These are phyloP conservation scores for Fagopyrum esculentum DNA, from an alignment of 148 eudicot genomes.

Conservation along the genomic window DNA sequence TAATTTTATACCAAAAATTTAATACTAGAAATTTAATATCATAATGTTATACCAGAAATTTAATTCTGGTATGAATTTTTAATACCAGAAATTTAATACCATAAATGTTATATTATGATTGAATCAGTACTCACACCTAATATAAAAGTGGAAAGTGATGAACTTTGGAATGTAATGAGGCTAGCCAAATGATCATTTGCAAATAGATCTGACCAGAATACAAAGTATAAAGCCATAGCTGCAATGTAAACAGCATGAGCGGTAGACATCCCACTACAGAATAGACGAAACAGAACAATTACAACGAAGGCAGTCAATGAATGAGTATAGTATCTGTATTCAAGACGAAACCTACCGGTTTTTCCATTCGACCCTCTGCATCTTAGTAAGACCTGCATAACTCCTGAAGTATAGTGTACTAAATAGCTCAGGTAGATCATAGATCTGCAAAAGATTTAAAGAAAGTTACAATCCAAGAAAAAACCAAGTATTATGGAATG, in stretches of 20 bases:
- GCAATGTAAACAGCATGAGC: conserved; percentile 86
- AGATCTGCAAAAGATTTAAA: conserved; percentile 39
- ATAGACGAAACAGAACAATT: background rate
- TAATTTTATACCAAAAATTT: no score
- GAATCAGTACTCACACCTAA: conserved; percentile 65
- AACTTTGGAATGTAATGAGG: conserved; percentile 59
- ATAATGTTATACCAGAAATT: no score
- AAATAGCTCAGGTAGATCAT: conserved; percentile 64
- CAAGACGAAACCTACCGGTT: conserved; percentile 49
- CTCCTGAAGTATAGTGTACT: conserved; percentile 69
- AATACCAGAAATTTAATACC: no score
- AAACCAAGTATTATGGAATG: background rate
- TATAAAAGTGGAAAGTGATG: conserved; percentile 73
- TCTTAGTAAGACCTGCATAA: conserved; percentile 63
- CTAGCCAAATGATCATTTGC: conserved; percentile 47
- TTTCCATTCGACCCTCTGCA: conserved; percentile 86
- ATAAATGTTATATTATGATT: no score
- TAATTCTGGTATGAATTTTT: no score
- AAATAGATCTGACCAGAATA: conserved; percentile 88
- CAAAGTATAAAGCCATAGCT: conserved; percentile 77
- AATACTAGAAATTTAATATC: no score
- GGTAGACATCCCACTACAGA: conserved; percentile 76
- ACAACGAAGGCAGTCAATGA: background rate
- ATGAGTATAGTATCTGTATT: background rate
- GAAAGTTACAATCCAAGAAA: background rate